Evolutionary conservation across 345 rosid genomes (phyloP), one percentile per base, ranked within the genome.

Genomic region (Hevea brasiliensis): DNA sequence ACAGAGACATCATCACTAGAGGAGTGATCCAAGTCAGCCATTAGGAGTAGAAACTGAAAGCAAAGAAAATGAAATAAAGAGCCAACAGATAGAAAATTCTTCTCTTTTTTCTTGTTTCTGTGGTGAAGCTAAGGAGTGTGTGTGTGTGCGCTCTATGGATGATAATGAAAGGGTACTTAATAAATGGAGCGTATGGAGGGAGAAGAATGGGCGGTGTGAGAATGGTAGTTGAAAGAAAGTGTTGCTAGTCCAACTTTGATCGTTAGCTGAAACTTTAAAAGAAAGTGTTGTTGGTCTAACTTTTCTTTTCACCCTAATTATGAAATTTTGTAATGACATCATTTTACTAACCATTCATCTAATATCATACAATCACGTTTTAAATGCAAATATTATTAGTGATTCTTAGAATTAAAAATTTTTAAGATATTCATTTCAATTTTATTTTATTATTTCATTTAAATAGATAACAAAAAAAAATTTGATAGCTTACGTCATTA

Each of bases 261-360:
- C 56, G 89, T 85, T 86, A 74, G 89, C 75, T 86, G 85, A 74
- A 74, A 70, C n/a, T n/a, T n/a, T n/a, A n/a, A n/a, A n/a, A n/a
- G n/a, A n/a, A n/a, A n/a, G n/a, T n/a, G n/a, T n/a, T n/a, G n/a
- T n/a, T n/a, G n/a, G n/a, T n/a, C n/a, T n/a, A n/a, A n/a, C n/a
- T n/a, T n/a, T n/a, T n/a, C n/a, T n/a, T n/a, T n/a, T n/a, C n/a
- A n/a, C n/a, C n/a, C n/a, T n/a, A n/a, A n/a, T n/a, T n/a, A n/a
- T n/a, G n/a, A n/a, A n/a, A n/a, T 58, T 26, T 58, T 58, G 11
- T 58, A 23, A 26, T 26, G n/a, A n/a, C n/a, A n/a, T 17, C 13
- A 47, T 47, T 47, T 1, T 47, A 8, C 3, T 10, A 47, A 47
- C 11, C 5, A 9, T 47, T n/a, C n/a, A n/a, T n/a, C n/a, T n/a